phyloP scores from a whole-genome alignment of 2,329 filamentous ascomycete genomes.

The Neofusicoccum kwambonambiense region DNA sequence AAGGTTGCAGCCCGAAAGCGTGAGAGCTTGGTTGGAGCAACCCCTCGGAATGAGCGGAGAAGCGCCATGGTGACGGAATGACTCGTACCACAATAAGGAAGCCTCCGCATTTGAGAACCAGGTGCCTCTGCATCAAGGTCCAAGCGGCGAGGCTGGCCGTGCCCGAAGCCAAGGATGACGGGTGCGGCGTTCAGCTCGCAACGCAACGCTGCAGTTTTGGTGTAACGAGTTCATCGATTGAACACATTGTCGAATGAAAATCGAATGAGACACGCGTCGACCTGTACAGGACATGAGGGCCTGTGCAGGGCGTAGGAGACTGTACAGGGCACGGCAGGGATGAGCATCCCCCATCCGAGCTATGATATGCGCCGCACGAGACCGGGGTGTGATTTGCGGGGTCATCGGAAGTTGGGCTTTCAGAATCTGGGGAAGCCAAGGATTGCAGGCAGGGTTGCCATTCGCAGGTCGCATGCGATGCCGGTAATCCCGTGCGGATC shows the following conservation, averaged over 20 bases:
- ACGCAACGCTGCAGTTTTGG: not conserved
- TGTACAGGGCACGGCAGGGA: not conserved
- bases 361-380: not conserved
- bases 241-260: not conserved
- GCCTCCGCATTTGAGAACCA: not conserved
- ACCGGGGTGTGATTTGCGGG: not conserved
- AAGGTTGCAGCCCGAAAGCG: not conserved
- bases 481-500: not conserved
- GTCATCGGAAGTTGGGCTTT: not conserved
- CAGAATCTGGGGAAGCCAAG: not conserved
- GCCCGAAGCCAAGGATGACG: not conserved
- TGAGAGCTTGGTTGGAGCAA: not conserved
- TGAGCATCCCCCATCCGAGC: not conserved
- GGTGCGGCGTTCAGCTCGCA: not conserved
- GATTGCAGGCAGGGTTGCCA: not conserved
- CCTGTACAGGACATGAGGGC: not conserved
- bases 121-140: not conserved
- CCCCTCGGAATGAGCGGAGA: not conserved
- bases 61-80: not conserved
- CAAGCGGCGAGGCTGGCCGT: not conserved
- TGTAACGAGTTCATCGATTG: not conserved
- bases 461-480: not conserved
- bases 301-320: not conserved
- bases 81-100: not conserved
- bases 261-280: not conserved